Evolutionary conservation across 1,139 yeast species (phyloP), one percentile per base, ranked within the genome.

Genomic region (Yamadazyma blattariae): DNA sequence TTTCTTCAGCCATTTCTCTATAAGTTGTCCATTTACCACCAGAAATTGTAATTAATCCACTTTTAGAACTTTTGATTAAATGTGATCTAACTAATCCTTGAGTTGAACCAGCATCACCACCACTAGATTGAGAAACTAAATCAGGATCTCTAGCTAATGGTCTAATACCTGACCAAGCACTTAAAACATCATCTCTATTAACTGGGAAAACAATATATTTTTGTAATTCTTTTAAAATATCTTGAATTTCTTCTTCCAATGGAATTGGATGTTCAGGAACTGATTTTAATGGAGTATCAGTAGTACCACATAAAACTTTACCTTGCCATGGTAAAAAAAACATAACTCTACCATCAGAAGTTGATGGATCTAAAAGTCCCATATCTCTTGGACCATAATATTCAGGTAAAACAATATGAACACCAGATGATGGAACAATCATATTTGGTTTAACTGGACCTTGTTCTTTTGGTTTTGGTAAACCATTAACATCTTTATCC

Each of bases 21-120:
- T 89, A 90, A 27, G 97, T 90, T 38, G 97, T 90, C 97, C 97
- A 90, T 66, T 90, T 90, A 61, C 97, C 97, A 54, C 97, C 97
- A 20, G 96, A 84, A 50, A 90, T 85, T 33, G 97, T 90, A 34
- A 90, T 72, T 49, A 90, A 74, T 17, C 92, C 94, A 34, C 83
- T 71, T 40, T 72, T 77, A 16, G 95, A 77, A 30, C 79, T 74
- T 50, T 84, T 75, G 41, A 90, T 75, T 56, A 90, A 71, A 62
- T 90, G 97, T 49, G 88, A 85, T 67, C 97, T 82, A 35, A 90
- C 97, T 45, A 90, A 74, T 37, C 89, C 92, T 34, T 72, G 72
- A 25, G 63, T 47, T 21, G 68, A 60, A 39, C 67, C 74, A n/a
- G n/a, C n/a, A 30, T 62, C 62, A 30, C 37, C 31, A 42, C 66